A percentile compares a stretch with the other conserved stretches of the same genome.
These are phyloP conservation scores for Yarrowia sp. DNA, from an alignment of 805 yeast species.

Conservation along the genomic window DNA sequence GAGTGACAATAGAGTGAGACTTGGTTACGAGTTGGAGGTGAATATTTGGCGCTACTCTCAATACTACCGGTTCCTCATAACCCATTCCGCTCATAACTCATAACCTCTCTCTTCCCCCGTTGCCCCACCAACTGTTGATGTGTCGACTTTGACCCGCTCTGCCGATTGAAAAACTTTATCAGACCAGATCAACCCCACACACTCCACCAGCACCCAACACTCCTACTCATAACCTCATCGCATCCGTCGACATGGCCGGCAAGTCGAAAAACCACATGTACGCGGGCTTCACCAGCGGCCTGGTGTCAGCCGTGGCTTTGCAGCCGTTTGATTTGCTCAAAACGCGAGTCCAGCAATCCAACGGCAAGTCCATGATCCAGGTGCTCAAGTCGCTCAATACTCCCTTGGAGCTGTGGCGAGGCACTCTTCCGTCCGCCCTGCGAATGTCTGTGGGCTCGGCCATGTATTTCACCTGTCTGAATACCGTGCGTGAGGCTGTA, in stretches of 20 bases:
- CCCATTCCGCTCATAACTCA: no score
- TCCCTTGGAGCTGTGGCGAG: constrained; percentile 72
- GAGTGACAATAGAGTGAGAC: no score
- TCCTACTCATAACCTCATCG: neutral
- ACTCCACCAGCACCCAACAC: neutral
- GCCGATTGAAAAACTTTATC: constrained; percentile 14
- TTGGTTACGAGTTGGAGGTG: no score
- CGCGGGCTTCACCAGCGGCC: constrained; percentile 84
- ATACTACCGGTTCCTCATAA: no score
- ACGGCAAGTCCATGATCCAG: constrained; percentile 30
- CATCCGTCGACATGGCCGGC: neutral
- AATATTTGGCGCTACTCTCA: no score
- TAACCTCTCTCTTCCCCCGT: no score
- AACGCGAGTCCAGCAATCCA: constrained; percentile 72
- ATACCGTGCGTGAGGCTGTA: constrained; percentile 53
- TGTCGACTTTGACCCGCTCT: no score
- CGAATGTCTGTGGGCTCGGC: constrained; percentile 92
- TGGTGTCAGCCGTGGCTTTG: constrained; percentile 70
- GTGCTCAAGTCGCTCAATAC: constrained; percentile 31
- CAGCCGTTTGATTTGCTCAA: constrained; percentile 90
- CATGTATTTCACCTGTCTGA: constrained; percentile 71
- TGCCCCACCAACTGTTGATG: no score
- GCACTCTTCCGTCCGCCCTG: constrained; percentile 85
- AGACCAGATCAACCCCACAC: neutral
- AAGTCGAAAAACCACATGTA: constrained; percentile 47